phyloP scores from a whole-genome alignment of 2,329 filamentous ascomycete species.

The Biscogniauxia sp. region DNA sequence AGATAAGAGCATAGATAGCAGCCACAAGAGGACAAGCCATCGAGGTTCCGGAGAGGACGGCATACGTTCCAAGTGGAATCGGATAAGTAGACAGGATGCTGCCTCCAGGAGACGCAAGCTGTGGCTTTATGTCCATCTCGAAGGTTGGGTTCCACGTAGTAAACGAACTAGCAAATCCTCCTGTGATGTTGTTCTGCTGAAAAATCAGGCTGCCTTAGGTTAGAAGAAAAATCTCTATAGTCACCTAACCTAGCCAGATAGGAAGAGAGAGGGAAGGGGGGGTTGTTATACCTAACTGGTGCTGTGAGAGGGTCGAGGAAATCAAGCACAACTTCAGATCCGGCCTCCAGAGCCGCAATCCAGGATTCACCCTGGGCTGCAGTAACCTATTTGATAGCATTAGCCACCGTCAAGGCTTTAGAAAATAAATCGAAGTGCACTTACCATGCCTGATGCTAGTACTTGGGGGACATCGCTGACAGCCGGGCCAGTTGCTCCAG shows the following conservation, averaged over 20 bases:
- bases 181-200: conserved; percentile 41
- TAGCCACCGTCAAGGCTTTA: not conserved
- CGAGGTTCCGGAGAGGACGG: conserved; percentile 55
- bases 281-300: conserved; percentile 24
- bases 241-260: not conserved
- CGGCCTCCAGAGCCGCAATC: conserved; percentile 42
- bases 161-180: conserved; percentile 51
- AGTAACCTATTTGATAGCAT: conserved; percentile 29
- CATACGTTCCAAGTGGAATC: conserved; percentile 44
- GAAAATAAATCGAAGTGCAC: not conserved
- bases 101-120: conserved; percentile 55
- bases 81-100: conserved; percentile 59
- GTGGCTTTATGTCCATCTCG: conserved; percentile 56
- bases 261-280: not conserved
- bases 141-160: conserved; percentile 62
- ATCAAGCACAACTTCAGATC: conserved; percentile 42
- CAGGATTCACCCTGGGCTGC: conserved; percentile 42
- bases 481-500: conserved; percentile 36
- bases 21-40: conserved; percentile 60
- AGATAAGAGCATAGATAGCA: conserved; percentile 53
- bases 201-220: conserved; percentile 33
- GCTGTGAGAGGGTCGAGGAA: conserved; percentile 43
- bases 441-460: conserved; percentile 27
- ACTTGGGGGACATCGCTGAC: conserved; percentile 18
- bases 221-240: conserved; percentile 8